A percentile compares a stretch with the other conserved stretches of the same genome.
Evolutionary conservation across 352 stramenopile genomes (phyloP).

Genomic region (Saprolegnia diclina): DNA sequence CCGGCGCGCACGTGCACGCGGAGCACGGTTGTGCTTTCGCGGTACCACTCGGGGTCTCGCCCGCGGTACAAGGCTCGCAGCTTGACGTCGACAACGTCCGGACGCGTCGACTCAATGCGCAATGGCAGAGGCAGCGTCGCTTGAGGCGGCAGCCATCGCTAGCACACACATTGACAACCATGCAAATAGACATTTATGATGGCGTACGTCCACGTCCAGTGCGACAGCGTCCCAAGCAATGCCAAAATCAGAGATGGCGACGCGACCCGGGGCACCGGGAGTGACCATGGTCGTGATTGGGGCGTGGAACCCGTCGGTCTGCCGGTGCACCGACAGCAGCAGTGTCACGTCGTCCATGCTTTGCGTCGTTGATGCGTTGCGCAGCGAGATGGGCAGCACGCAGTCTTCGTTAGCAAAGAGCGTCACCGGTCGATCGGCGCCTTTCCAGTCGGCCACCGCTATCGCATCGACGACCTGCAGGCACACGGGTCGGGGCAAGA

Average conservation of each 20-base stretch:
- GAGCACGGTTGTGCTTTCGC: background rate
- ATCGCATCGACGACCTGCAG: background rate
- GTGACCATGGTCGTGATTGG: background rate
- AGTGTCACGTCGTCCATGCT: constrained; percentile 2
- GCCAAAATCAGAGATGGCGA: background rate
- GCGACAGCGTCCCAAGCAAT: background rate
- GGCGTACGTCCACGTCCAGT: background rate
- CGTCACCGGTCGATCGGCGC: background rate
- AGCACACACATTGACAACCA: background rate
- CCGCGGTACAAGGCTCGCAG: constrained; percentile 5
- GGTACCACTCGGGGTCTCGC: background rate
- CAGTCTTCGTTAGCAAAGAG: constrained; percentile 11
- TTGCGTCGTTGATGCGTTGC: background rate
- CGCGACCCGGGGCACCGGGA: background rate
- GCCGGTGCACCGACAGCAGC: background rate
- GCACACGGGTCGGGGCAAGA: background rate
- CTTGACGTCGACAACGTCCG: background rate
- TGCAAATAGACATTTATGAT: too few relatives aligned
- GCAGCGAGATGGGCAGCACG: background rate
- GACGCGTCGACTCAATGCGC: background rate
- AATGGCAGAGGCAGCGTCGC: background rate
- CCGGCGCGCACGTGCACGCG: background rate
- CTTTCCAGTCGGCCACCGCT: background rate
- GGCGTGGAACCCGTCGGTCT: constrained; percentile 6
- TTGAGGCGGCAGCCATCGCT: background rate